Percentiles rank a stretch among this genome's conserved stretches.
Conservation (phyloP, 2,329 filamentous ascomycete genomes). For the Penicillium sp. region DNA sequence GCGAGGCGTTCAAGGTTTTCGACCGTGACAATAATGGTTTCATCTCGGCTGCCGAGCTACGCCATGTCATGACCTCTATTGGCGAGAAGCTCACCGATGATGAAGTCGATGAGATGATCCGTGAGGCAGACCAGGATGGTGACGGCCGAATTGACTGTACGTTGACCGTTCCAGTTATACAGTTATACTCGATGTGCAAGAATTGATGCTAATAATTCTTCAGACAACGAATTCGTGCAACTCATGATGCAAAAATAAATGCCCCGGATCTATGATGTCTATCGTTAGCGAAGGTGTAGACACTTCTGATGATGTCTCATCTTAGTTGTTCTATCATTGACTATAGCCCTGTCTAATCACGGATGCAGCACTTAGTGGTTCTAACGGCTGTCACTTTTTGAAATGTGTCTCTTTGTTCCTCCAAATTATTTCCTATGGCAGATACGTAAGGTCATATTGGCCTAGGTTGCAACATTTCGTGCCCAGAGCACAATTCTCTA, state of each 20-base stretch:
- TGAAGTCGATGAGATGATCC: constrained; percentile 92
- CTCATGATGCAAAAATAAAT: constrained; percentile 94
- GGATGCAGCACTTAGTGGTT: constrained; percentile 26
- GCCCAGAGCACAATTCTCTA: not conserved
- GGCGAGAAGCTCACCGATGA: constrained; percentile 90
- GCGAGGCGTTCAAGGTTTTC: constrained; percentile 88
- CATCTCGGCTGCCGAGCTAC: constrained; percentile 85
- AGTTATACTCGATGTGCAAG: not conserved
- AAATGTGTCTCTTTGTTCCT: constrained; percentile 14
- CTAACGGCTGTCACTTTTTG: constrained; percentile 22
- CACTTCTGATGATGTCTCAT: constrained; percentile 29
- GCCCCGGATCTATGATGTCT: constrained; percentile 30
- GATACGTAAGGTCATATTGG: not conserved
- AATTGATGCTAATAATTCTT: not conserved
- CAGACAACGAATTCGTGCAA: constrained; percentile 91
- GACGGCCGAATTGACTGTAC: constrained; percentile 87
- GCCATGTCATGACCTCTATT: constrained; percentile 91
- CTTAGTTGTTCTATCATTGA: constrained; percentile 29
- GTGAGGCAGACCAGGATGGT: constrained; percentile 86
- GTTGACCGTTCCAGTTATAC: constrained; percentile 35
- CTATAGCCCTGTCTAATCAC: constrained; percentile 34
- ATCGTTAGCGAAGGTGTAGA: constrained; percentile 36
- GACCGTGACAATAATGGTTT: constrained; percentile 92
- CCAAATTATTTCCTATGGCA: not conserved
- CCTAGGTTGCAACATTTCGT: not conserved